These are phyloP conservation scores for Pichia sp. DNA, from an alignment of 1,139 yeast genomes.

Conservation along the genomic window DNA sequence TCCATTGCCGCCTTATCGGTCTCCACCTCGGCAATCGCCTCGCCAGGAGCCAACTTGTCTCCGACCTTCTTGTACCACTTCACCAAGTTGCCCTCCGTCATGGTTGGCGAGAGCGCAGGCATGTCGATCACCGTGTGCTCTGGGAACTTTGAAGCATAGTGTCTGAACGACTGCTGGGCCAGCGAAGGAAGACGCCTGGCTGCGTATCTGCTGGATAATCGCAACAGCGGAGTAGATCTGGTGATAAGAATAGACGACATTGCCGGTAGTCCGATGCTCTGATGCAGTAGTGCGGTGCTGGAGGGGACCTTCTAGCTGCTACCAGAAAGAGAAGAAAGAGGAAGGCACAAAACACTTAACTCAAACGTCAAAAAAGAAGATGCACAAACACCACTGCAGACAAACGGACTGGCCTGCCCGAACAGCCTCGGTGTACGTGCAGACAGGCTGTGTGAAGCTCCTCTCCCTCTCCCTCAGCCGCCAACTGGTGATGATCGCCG, in stretches of 20 bases:
- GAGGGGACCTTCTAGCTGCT: too few relatives aligned
- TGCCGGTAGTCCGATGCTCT: not conserved
- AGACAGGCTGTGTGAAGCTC: not conserved
- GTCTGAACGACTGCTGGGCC: constrained; percentile 26
- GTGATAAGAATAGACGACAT: constrained; percentile 4
- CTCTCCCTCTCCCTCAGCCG: not conserved
- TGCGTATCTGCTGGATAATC: constrained; percentile 20
- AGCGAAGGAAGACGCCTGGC: constrained; percentile 11
- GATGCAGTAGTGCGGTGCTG: too few relatives aligned
- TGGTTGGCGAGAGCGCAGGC: constrained; percentile 97
- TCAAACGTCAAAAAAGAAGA: too few relatives aligned
- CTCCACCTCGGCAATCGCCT: constrained; percentile 92
- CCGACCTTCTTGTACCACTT: constrained; percentile 88
- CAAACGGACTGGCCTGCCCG: not conserved
- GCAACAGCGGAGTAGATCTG: constrained; percentile 27
- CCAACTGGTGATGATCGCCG: not conserved
- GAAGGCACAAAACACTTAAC: too few relatives aligned
- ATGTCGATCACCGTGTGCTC: constrained; percentile 68
- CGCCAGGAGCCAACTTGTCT: constrained; percentile 84
- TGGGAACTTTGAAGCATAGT: constrained; percentile 39
- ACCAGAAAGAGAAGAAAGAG: too few relatives aligned
- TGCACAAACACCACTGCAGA: not conserved
- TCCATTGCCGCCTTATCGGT: constrained; percentile 99
- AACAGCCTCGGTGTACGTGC: not conserved
- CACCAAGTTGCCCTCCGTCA: constrained; percentile 92